A percentile compares a stretch with the other conserved stretches of the same genome.
Evolutionary conservation across 2,329 filamentous ascomycete species (phyloP).

Genomic region (Talaromyces sp.): DNA sequence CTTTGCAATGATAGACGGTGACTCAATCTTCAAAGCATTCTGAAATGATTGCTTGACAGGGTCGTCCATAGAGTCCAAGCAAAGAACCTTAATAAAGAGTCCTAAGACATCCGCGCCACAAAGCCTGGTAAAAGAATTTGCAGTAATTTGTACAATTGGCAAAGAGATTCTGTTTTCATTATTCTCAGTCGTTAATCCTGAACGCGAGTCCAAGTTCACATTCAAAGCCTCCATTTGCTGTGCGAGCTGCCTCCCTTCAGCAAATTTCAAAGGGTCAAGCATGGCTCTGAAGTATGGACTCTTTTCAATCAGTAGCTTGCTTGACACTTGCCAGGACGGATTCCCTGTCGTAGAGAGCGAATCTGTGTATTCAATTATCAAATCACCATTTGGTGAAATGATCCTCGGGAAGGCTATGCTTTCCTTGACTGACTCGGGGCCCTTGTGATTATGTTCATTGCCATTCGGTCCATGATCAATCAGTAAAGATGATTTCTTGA

Average conservation of each 20-base stretch:
- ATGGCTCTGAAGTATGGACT: conserved; percentile 46
- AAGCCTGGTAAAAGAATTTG: conserved; percentile 27
- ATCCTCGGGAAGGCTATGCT: background rate
- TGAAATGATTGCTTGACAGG: conserved; percentile 23
- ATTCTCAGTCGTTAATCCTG: background rate
- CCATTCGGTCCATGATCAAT: background rate
- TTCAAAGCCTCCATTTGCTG: conserved; percentile 28
- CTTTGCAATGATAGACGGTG: conserved; percentile 35
- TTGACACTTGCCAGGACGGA: conserved; percentile 39
- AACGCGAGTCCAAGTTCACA: background rate
- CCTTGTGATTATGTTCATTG: background rate
- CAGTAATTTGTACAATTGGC: conserved; percentile 33
- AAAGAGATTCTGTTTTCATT: conserved; percentile 6
- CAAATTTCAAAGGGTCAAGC: conserved; percentile 46
- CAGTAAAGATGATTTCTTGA: background rate
- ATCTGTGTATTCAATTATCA: conserved; percentile 38
- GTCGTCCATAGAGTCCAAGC: conserved; percentile 29
- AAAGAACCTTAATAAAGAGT: conserved; percentile 37
- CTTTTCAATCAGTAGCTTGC: conserved; percentile 31
- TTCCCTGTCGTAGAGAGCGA: conserved; percentile 7
- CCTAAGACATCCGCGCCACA: conserved; percentile 37
- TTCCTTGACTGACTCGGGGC: background rate
- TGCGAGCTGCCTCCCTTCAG: conserved; percentile 40
- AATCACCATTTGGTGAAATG: conserved; percentile 36
- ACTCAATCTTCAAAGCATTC: conserved; percentile 29